Percentiles rank a stretch among this genome's conserved stretches.
phyloP scores from a whole-genome alignment of 2,329 filamentous ascomycete species.

The Lecanosticta acicola region DNA sequence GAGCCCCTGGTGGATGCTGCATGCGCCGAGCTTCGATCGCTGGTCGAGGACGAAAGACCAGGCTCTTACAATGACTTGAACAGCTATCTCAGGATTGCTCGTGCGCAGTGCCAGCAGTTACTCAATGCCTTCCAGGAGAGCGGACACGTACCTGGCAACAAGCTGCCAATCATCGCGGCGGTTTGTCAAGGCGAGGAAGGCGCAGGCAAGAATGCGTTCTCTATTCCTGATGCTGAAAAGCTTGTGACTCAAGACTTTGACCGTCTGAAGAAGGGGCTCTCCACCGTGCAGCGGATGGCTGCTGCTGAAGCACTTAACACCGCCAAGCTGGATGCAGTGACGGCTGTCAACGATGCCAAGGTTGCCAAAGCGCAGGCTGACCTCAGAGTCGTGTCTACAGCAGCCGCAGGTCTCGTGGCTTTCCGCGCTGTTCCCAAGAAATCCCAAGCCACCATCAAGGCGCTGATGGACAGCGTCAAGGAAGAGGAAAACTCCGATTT shows the following conservation, averaged over 20 bases:
- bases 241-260: slow-evolving; percentile 83
- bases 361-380: slow-evolving; percentile 75
- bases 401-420: slow-evolving; percentile 82
- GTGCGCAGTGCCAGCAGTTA: slow-evolving; percentile 85
- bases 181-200: slow-evolving; percentile 90
- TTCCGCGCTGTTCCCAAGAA: slow-evolving; percentile 87
- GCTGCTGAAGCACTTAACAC: slow-evolving; percentile 73
- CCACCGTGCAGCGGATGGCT: slow-evolving; percentile 80
- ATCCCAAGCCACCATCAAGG: slow-evolving; percentile 85
- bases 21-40: slow-evolving; percentile 59
- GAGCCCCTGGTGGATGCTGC: slow-evolving; percentile 54
- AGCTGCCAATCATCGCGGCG: slow-evolving; percentile 75
- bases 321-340: slow-evolving; percentile 62
- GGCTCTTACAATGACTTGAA: slow-evolving; percentile 82
- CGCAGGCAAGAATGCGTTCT: slow-evolving; percentile 89
- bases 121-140: slow-evolving; percentile 88
- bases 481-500: slow-evolving; percentile 85
- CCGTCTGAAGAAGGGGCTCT: slow-evolving; percentile 78
- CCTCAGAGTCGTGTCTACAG: slow-evolving; percentile 76
- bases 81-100: slow-evolving; percentile 80
- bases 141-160: slow-evolving; percentile 69
- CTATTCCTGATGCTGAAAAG: slow-evolving; percentile 78
- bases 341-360: slow-evolving; percentile 74
- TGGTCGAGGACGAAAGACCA: slow-evolving; percentile 78
- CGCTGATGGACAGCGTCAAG: slow-evolving; percentile 97